Percentiles rank a stretch among this genome's conserved stretches.
Evolutionary conservation across 176 grass and related monocot genomes (phyloP).

Genomic region (Musa schizocarpa): DNA sequence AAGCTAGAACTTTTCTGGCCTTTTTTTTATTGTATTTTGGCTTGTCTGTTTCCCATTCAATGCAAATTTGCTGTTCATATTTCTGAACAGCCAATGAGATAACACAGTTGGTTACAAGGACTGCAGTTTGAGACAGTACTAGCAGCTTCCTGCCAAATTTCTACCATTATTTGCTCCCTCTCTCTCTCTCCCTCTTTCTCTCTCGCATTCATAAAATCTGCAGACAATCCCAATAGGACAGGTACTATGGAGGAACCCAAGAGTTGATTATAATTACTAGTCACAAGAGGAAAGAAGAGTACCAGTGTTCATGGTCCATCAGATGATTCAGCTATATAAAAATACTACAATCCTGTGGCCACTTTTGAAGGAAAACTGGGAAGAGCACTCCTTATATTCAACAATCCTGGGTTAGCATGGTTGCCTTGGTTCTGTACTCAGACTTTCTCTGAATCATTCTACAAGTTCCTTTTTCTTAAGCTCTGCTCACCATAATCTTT

Average conservation of each 20-base stretch:
- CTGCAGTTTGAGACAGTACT: constrained; percentile 11
- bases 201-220: background rate
- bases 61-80: background rate
- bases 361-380: background rate
- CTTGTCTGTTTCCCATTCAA: background rate
- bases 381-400: background rate
- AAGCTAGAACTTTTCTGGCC: background rate
- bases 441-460: background rate
- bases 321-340: background rate
- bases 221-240: constrained; percentile 8
- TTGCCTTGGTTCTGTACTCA: background rate
- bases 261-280: background rate
- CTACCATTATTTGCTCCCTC: background rate
- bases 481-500: background rate
- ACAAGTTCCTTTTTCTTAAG: background rate
- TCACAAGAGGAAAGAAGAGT: background rate
- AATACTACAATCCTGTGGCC: background rate
- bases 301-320: background rate
- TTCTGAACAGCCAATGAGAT: constrained; percentile 5
- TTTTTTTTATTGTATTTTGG: background rate
- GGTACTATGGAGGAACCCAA: background rate
- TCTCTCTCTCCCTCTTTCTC: background rate
- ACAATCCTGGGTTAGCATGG: background rate
- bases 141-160: constrained; percentile 10
- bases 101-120: constrained; percentile 3